Evolutionary conservation across 2,329 filamentous ascomycete genomes (phyloP), one percentile per base, ranked within the genome.

Genomic region (Fusarium sp.): DNA sequence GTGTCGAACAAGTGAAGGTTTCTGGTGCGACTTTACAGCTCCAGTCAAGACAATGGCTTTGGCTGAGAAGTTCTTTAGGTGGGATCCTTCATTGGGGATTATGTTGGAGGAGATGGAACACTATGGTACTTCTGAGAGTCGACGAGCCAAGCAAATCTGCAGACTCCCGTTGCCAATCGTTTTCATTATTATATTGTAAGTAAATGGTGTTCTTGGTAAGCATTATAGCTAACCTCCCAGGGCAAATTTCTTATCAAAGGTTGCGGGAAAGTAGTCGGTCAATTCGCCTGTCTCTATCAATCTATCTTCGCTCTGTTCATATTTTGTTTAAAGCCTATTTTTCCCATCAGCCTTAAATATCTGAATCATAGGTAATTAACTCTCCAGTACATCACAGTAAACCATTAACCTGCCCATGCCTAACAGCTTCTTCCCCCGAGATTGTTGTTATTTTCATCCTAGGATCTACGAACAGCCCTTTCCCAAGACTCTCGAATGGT

Each of bases 1-100:
- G 58, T 63, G 63, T 24, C 66, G 51, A 8, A 63, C 67, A 0
- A 57, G 65, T 18, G 66, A 58, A n/a, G 61, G 69, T 1, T 70
- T 70, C 17, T 70, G 66, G 66, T 60, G 66, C 7, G 57, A 72
- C 11, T 70, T 72, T 38, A 47, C 66, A 8, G 54, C 47, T 17
- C 60, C 69, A 2, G 3, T 35, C 1, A 66, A 67, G 24, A 35
- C 55, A 0, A 44, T 67, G 22, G 36, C 18, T 13, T 30, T 58
- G 47, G n/a, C 30, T 6, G 39, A 38, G 5, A 42, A 44, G 6
- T 32, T 61, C 14, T 12, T 68, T 22, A 20, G 22, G 8, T 26
- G n/a, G 9, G 63, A 67, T 32, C 63, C 63, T 17, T 42, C 24
- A 5, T 18, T 61, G 14, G 41, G 48, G 2, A 48, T 30, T 8